Evolutionary conservation across 768 basidiomycete species (phyloP).

Genomic region (Cystofilobasidium bisporidii): DNA sequence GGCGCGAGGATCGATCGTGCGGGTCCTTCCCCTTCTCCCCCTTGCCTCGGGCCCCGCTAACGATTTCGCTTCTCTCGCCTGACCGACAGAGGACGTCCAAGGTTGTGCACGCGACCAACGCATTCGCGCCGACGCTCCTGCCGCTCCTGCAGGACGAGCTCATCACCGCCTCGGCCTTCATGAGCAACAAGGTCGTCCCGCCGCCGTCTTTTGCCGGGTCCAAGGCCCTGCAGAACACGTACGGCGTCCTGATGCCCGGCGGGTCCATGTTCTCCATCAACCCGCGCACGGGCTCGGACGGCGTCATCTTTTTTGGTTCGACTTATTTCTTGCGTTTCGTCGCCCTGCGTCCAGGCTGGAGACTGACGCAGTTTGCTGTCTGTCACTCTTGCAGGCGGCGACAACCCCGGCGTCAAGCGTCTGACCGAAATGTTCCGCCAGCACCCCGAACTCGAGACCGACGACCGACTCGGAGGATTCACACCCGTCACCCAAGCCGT

Average conservation of each 20-base stretch:
- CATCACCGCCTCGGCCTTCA: background rate
- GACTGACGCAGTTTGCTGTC: too few relatives aligned
- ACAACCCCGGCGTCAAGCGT: background rate
- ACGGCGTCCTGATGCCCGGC: slow-evolving; percentile 10
- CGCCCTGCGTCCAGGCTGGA: background rate
- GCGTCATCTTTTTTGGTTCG: slow-evolving; percentile 8
- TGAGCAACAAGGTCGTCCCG: slow-evolving; percentile 11
- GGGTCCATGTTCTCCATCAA: slow-evolving; percentile 10
- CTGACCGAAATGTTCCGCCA: background rate
- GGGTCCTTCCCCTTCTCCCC: background rate
- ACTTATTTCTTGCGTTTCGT: background rate
- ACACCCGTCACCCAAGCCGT: slow-evolving; percentile 7
- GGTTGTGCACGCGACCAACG: slow-evolving; percentile 81
- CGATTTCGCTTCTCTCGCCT: background rate
- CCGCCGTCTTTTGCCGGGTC: slow-evolving; percentile 11
- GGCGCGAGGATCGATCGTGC: background rate
- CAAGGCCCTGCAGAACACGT: background rate
- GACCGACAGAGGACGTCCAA: slow-evolving; percentile 44
- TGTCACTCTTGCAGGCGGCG: background rate
- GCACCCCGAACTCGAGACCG: slow-evolving; percentile 1
- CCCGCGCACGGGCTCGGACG: background rate
- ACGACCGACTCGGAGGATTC: slow-evolving; percentile 9
- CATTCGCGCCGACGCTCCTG: slow-evolving; percentile 66
- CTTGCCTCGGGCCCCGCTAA: background rate
- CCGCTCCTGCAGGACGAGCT: slow-evolving; percentile 47